Percentiles rank a stretch among this genome's conserved stretches.
Evolutionary conservation across 1,139 yeast species (phyloP).

Genomic region (Hyphopichia fennica): DNA sequence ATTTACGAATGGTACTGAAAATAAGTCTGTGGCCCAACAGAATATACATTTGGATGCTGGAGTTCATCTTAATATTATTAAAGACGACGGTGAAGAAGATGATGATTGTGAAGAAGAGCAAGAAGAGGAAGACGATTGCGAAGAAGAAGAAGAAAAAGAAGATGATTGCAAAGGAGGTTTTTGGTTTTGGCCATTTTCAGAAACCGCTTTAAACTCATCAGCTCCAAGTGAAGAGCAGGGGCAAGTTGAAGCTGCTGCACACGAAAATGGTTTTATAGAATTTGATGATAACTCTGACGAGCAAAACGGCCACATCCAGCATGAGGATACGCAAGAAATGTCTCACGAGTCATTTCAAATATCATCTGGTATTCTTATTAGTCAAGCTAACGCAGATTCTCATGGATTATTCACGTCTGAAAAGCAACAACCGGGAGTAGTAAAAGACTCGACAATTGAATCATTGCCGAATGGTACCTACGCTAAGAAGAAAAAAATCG

Average conservation of each 20-base stretch:
- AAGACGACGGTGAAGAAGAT: constrained; percentile 5
- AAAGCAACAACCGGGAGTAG: neutral
- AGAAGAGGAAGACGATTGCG: constrained; percentile 9
- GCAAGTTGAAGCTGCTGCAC: neutral
- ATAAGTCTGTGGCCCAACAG: too few species aligned
- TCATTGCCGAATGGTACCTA: neutral
- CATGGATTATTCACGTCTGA: constrained; percentile 10
- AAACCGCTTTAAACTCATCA: too few species aligned
- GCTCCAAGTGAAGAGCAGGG: constrained; percentile 1
- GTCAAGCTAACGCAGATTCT: constrained; percentile 8
- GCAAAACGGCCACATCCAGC: too few species aligned
- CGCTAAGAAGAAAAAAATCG: neutral
- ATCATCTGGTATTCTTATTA: constrained; percentile 6
- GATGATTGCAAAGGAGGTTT: constrained; percentile 8
- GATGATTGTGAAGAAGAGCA: constrained; percentile 1
- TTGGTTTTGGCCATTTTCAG: constrained; percentile 15
- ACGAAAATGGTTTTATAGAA: neutral
- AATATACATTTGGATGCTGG: constrained; percentile 11
- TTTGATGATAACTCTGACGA: neutral
- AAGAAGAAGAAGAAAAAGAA: constrained; percentile 8
- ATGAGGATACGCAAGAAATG: neutral
- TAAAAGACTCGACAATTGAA: neutral
- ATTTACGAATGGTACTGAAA: too few species aligned
- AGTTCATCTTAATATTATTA: constrained; percentile 8
- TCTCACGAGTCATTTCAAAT: constrained; percentile 5